These are phyloP conservation scores for Narthecium ossifragum DNA, from an alignment of 106 monocot species.

Conservation along the genomic window DNA sequence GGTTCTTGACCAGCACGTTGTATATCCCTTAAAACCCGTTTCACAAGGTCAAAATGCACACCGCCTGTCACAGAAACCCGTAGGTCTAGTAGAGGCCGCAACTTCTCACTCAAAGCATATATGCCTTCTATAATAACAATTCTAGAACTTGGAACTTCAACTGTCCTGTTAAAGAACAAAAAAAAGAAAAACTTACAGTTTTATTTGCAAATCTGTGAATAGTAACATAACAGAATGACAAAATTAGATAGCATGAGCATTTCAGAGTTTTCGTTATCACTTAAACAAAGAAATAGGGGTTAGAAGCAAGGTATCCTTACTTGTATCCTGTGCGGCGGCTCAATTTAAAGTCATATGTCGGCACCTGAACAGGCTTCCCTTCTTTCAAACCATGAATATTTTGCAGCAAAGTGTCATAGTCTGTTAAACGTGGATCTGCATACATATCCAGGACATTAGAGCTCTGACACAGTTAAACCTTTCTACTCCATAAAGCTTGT, in stretches of 20 bases:
- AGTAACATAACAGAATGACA: neutral
- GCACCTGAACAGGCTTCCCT: constrained; percentile 57
- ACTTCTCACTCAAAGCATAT: constrained; percentile 89
- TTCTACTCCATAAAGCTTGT: too few relatives aligned
- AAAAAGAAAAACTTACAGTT: neutral
- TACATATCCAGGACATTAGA: constrained; percentile 3
- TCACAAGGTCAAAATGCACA: constrained; percentile 98
- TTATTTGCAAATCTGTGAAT: neutral
- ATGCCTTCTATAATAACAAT: constrained; percentile 95
- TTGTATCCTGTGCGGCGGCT: constrained; percentile 63
- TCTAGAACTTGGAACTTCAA: constrained; percentile 85
- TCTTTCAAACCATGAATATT: constrained; percentile 64
- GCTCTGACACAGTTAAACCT: too few relatives aligned
- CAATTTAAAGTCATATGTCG: constrained; percentile 71
- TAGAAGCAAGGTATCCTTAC: constrained; percentile 13
- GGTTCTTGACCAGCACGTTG: constrained; percentile 97
- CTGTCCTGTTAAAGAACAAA: constrained; percentile 47
- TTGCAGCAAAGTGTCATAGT: constrained; percentile 65
- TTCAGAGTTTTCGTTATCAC: neutral
- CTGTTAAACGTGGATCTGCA: constrained; percentile 72
- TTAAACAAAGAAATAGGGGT: neutral
- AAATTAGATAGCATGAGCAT: neutral
- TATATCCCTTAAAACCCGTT: constrained; percentile 94
- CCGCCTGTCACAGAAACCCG: constrained; percentile 98
- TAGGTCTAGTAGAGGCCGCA: constrained; percentile 74